Evolutionary conservation across 176 grass and related monocot genomes (phyloP), one percentile per base, ranked within the genome.

Genomic region (Musa troglodytarum): DNA sequence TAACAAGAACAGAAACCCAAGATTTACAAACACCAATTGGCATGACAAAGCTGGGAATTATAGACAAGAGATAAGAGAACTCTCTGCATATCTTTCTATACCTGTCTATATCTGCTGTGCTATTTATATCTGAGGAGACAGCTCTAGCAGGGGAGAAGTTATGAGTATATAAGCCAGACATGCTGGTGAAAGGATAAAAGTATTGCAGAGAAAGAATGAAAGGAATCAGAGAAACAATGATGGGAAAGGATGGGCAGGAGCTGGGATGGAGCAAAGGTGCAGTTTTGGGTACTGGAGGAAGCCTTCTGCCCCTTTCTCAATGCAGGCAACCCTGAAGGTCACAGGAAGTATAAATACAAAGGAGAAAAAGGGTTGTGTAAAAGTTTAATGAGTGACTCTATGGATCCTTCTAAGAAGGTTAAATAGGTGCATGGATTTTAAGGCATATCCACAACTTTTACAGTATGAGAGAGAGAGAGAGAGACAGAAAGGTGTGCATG

Each of bases 21-120:
- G 86, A 86, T 78, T 81, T 80, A 71, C 69, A 28, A 83, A 72
- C 74, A 81, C 58, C 51, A 88, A 85, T 43, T 43, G 34, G 34
- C 57, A 77, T 51, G 73, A 83, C 62, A 76, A 81, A 83, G 61
- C 57, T 19, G 63, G 76, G 68, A 51, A 23, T 20, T 69, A 16
- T 49, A 15, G 15, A 74, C 11, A 34, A 55, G 13, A 15, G 12
- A 26, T 2, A 13, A 8, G 72, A 74, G 53, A 74, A 21, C 65
- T 34, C 65, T 43, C 65, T 29, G 24, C 15, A 34, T 70, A 34
- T 51, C 14, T 15, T 72, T 6, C 19, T 53, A 81, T 73, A 72
- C 70, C 70, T 72, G 20, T 72, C 51, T 20, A 72, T 53, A 23
- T 72, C 70, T 12, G 52, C 7, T 7, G 53, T 56, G 53, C 72